These are phyloP conservation scores for Chamaecrista fasciculata DNA, from an alignment of 306 rosid genomes.

Conservation along the genomic window DNA sequence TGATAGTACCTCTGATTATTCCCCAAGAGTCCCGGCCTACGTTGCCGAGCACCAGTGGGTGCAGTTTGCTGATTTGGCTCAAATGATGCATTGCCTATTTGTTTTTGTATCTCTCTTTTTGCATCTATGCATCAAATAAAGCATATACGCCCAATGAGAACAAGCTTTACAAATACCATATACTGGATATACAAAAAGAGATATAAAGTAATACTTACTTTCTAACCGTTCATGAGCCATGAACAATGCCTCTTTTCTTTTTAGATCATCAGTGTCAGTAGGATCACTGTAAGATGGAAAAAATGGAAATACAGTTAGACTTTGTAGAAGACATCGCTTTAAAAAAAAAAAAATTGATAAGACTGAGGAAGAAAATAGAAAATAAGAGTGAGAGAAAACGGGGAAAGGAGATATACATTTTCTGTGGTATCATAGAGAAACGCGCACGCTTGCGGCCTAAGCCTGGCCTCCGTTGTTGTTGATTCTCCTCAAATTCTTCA, in stretches of 20 bases:
- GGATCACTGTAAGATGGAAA: constrained; percentile 46
- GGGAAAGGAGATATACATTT: constrained; percentile 37
- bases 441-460: constrained; percentile 67
- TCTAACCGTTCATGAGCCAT: constrained; percentile 59
- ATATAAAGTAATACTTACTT: constrained; percentile 44
- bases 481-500: constrained; percentile 40
- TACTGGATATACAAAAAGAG: neutral
- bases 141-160: constrained; percentile 23
- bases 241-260: constrained; percentile 69
- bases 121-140: constrained; percentile 59
- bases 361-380: neutral
- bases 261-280: constrained; percentile 45
- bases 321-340: neutral
- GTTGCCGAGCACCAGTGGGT: constrained; percentile 43
- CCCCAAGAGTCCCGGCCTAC: constrained; percentile 73
- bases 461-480: constrained; percentile 63
- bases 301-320: neutral
- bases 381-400: neutral
- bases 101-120: constrained; percentile 68
- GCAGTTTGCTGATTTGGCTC: constrained; percentile 42
- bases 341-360: neutral
- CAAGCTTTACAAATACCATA: neutral
- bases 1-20: constrained; percentile 41
- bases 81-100: constrained; percentile 39
- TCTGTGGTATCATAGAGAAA: constrained; percentile 59